Percentiles rank a stretch among this genome's conserved stretches.
These are phyloP conservation scores for Mucor piriformis DNA, from an alignment of 371 early-diverging fungal genomes.

Conservation along the genomic window DNA sequence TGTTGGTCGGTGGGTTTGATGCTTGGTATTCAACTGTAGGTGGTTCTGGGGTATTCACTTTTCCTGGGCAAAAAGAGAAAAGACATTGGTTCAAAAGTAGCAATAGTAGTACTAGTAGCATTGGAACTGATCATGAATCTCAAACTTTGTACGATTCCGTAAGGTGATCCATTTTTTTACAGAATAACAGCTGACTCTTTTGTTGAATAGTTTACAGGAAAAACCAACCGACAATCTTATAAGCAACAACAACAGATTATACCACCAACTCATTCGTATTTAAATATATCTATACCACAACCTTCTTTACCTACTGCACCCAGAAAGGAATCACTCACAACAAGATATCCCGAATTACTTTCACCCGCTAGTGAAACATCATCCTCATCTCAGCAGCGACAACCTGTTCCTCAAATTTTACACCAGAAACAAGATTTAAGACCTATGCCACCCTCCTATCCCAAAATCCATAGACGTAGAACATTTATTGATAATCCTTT, in stretches of 20 bases:
- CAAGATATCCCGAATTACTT: conserved; percentile 15
- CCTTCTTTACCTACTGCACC: conserved; percentile 29
- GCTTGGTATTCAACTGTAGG: conserved; percentile 64
- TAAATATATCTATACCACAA: conserved; percentile 18
- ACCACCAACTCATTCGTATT: background rate
- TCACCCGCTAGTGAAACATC: background rate
- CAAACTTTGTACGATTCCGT: conserved; percentile 46
- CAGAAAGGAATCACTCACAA: conserved; percentile 24
- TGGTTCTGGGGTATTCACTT: conserved; percentile 40
- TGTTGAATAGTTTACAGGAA: conserved; percentile 7
- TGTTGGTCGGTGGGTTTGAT: conserved; percentile 76
- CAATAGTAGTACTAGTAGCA: background rate
- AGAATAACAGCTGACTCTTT: background rate
- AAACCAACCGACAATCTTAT: background rate
- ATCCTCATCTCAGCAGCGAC: background rate
- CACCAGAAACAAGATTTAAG: conserved; percentile 5
- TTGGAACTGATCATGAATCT: conserved; percentile 13
- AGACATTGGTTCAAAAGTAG: conserved; percentile 12
- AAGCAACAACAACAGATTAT: no score
- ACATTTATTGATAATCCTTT: conserved; percentile 68
- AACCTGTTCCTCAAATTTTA: background rate
- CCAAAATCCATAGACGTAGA: conserved; percentile 35
- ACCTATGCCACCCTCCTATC: conserved; percentile 16
- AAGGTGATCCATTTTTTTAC: conserved; percentile 6
- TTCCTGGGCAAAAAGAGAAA: conserved; percentile 8